Conservation (phyloP, 768 basidiomycete species). For the Artomyces pyxidatus region DNA sequence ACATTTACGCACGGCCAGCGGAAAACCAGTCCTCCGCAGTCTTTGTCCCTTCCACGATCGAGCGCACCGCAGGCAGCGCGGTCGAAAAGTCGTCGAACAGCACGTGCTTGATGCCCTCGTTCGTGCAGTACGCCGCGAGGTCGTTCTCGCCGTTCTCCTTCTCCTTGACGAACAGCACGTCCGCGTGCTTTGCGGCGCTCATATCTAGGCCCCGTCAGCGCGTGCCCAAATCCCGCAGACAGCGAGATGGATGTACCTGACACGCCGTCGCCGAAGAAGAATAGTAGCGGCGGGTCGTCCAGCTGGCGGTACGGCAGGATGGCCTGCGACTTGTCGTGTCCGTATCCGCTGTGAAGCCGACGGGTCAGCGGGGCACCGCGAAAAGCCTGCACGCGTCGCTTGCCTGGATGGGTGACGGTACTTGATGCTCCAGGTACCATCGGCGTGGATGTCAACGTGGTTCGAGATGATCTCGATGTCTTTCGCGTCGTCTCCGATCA, state of each 20-base stretch:
- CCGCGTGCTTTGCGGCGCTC: conserved; percentile 88
- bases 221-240: not conserved
- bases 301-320: conserved; percentile 85
- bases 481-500: conserved; percentile 65
- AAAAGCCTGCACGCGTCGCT: conserved; percentile 9
- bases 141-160: conserved; percentile 78
- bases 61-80: conserved; percentile 51
- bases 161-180: conserved; percentile 90
- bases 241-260: conserved; percentile 50
- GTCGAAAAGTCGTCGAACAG: conserved; percentile 66
- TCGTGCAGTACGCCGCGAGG: conserved; percentile 72
- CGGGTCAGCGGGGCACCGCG: not conserved
- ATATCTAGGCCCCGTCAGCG: conserved; percentile 45
- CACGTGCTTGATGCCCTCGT: conserved; percentile 72
- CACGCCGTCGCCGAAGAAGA: conserved; percentile 98
- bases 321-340: conserved; percentile 95
- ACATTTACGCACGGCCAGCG: not conserved
- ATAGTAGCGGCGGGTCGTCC: conserved; percentile 63
- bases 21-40: conserved; percentile 34
- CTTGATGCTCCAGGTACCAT: conserved; percentile 73
- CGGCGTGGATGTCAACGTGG: conserved; percentile 58
- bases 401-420: conserved; percentile 87
- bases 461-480: conserved; percentile 93
- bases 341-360: conserved; percentile 52
- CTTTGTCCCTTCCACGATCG: conserved; percentile 66